Conservation (phyloP, 108 stramenopile genomes). For the Conticribra guillardii region DNA sequence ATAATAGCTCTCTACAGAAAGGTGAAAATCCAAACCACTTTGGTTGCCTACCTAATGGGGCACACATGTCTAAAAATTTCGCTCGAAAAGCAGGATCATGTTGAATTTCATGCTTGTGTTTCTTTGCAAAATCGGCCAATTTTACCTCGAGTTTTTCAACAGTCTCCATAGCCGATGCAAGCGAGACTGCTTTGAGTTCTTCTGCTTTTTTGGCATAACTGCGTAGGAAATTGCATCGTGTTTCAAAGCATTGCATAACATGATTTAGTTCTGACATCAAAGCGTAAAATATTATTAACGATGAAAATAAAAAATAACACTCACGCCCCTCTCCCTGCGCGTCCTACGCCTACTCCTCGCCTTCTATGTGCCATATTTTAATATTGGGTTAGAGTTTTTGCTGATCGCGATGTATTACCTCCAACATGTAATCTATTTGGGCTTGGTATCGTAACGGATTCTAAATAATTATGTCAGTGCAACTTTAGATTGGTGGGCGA, state of each 20-base stretch:
- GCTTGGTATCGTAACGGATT: no score
- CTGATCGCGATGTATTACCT: no score
- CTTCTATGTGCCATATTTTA: constrained; percentile 66
- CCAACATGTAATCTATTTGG: no score
- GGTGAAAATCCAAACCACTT: no score
- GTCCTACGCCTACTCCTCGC: constrained; percentile 72
- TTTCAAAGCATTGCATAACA: neutral
- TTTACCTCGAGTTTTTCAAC: constrained; percentile 77
- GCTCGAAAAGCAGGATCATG: constrained; percentile 90
- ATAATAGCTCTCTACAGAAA: neutral
- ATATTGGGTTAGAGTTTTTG: neutral
- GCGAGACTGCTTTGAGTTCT: constrained; percentile 74
- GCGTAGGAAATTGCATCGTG: neutral
- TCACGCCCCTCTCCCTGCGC: constrained; percentile 39
- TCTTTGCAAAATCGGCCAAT: constrained; percentile 89
- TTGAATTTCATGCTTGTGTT: constrained; percentile 90
- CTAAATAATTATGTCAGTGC: no score
- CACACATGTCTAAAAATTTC: constrained; percentile 96
- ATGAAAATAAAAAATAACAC: constrained; percentile 11
- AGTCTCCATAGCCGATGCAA: constrained; percentile 82
- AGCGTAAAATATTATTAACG: no score
- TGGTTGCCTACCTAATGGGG: constrained; percentile 65
- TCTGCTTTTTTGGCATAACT: constrained; percentile 79
- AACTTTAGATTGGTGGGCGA: no score
- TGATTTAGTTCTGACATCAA: no score